Percentiles rank a stretch among this genome's conserved stretches.
These are phyloP conservation scores for Neurospora sp. DNA, from an alignment of 495 filamentous ascomycete genomes.

Conservation along the genomic window DNA sequence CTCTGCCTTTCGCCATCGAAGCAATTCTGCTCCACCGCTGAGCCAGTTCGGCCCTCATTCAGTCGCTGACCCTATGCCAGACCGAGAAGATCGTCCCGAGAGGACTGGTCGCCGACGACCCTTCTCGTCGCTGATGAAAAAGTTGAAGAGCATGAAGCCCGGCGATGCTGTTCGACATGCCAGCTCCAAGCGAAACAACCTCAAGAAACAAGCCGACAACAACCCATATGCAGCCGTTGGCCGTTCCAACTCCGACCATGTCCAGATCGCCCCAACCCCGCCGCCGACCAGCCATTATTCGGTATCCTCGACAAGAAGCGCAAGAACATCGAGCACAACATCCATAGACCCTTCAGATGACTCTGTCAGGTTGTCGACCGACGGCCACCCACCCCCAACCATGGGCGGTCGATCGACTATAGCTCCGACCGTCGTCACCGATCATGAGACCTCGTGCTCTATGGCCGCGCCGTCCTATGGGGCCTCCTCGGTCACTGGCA, in stretches of 20 bases:
- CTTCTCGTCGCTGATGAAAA: constrained; percentile 91
- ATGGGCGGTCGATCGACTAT: constrained; percentile 54
- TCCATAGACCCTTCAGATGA: constrained; percentile 32
- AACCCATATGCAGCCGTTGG: constrained; percentile 74
- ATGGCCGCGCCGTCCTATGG: constrained; percentile 71
- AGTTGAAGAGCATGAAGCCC: constrained; percentile 74
- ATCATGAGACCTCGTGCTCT: constrained; percentile 62
- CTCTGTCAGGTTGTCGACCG: constrained; percentile 48
- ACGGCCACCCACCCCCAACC: constrained; percentile 47
- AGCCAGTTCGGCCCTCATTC: constrained; percentile 6
- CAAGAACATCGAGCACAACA: constrained; percentile 24
- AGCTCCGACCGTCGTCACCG: constrained; percentile 74
- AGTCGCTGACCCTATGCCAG: constrained; percentile 22
- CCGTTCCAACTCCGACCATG: constrained; percentile 7
- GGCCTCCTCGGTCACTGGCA: constrained; percentile 47
- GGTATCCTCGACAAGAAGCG: constrained; percentile 39
- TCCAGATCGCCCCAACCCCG: constrained; percentile 17
- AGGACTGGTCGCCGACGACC: constrained; percentile 56
- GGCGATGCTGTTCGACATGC: constrained; percentile 26
- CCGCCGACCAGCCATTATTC: constrained; percentile 49
- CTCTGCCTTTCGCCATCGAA: constrained; percentile 10
- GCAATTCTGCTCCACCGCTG: constrained; percentile 8
- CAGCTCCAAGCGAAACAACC: constrained; percentile 18
- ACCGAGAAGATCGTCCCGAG: constrained; percentile 30
- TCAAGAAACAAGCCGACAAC: constrained; percentile 58